Evolutionary conservation across 768 basidiomycete species (phyloP), one percentile per base, ranked within the genome.

Genomic region (Chlorophyllum brunneum): DNA sequence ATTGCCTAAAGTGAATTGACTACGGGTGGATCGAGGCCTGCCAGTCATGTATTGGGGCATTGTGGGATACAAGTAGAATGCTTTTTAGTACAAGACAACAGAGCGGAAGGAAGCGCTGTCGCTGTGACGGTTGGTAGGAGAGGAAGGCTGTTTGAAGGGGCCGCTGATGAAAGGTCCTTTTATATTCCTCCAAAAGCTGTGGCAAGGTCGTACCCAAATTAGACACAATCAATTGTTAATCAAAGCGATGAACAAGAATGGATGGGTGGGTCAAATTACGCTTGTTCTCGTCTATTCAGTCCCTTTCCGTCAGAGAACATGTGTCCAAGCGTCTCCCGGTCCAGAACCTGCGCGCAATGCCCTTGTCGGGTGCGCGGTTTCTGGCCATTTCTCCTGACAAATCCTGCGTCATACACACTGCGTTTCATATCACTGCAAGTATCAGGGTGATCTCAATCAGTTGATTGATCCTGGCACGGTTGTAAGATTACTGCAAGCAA

Each of bases 21-120:
- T 40, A 46, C 51, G 51, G 36, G 43, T 40, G 46, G 36, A 46
- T 33, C 51, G 31, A 26, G 43, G 26, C 29, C 33, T 53, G 43
- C 51, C 51, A 20, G 51, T 38, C 51, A 53, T 53, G 43, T 53
- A 46, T 27, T 46, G 51, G 22, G 51, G 51, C 51, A 53, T 53
- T 15, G 36, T 46, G 43, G 29, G 43, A 23, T 46, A 45, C 22
- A 44, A 46, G 37, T 13, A 33, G 48, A 49, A 40, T 18, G 51
- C 23, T 38, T 43, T n/a, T 18, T 39, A 40, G 29, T 38, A 49
- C 36, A 37, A 38, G 27, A 18, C 38, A 16, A 23, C 36, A 26
- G 26, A 39, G 42, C 23, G 36, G 42, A 37, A 20, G 37, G 43
- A 45, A 39, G 36, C 29, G 44, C 42, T 33, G 44, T 38, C 20